Evolutionary conservation across 352 stramenopile genomes (phyloP), one percentile per base, ranked within the genome.

Genomic region (Thalassiosira oceanica): DNA sequence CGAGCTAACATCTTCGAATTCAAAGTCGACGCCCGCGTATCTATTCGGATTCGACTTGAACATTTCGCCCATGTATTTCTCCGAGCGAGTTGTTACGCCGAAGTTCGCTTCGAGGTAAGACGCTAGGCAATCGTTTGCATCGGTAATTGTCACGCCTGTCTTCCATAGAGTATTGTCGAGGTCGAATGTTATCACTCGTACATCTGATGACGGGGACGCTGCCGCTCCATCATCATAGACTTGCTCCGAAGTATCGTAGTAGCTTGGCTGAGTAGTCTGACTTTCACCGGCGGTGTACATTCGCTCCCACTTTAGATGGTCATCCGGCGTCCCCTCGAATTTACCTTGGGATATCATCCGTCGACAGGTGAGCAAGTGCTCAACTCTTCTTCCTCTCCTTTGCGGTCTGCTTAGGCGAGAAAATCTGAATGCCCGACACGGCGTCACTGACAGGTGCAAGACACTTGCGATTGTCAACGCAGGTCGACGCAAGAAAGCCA

Each of bases 151-250:
- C 18, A 48, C 44, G 1, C 35, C 57, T 2, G 83, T 90, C 33
- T 84, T 88, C 83, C 83, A 90, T 13, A 90, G n/a, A 0, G 83
- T 90, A 56, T 90, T 84, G 52, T 90, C 83, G 0, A 90, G 60
- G 70, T 90, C 83, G 63, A 90, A 90, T 18, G 83, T 74, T 20
- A 90, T 62, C 0, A 90, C 65, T 35, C 63, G 35, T 7, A 89
- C 67, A 29, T 62, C 44, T 21, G 53, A 66, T 5, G 23, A 16
- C 26, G 58, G 24, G 20, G 39, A 8, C 16, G 54, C n/a, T 37
- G 35, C 26, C 64, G 31, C 0, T 48, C 13, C n/a, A 24, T 20
- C 15, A 11, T 39, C 18, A 36, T 33, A n/a, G 18, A 18, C 2
- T 20, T 46, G 44, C 6, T 26, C 2, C 20, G 6, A 13, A 13